Evolutionary conservation across 2,329 filamentous ascomycete genomes (phyloP), one percentile per base, ranked within the genome.

Genomic region (Dothiorella sarmentorum): DNA sequence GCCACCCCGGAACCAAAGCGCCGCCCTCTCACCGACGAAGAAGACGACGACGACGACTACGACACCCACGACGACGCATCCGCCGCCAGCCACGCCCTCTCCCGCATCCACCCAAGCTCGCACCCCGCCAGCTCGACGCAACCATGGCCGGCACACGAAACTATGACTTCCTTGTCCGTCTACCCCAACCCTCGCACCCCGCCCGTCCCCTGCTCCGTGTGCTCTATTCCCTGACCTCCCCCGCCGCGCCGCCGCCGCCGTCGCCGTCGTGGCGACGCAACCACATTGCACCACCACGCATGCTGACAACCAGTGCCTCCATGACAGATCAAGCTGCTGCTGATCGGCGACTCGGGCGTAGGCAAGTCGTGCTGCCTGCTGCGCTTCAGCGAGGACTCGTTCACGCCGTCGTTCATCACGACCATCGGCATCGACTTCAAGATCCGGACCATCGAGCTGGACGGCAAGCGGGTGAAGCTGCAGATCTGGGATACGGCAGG

Each of bases 401-500:
- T 96, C 80, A 97, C 92, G 56, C 92, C 92, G 42, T 96, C 91
- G 68, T 97, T 96, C 82, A 97, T 97, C 81, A 96, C 92, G 63
- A 99, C 94, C 63, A 99, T 99, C 77, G 94, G 94, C 67, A 97
- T 99, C 80, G 94, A 99, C 80, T 99, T 99, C 82, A 99, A 99
- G 84, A 99, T 99, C 74, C 86, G 94, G 66, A 99, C 94, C 65
- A 99, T 99, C 79, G 94, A 99, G 80, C 83, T 99, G 67, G 94
- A 99, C 78, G 93, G 93, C 74, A 99, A 99, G 85, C 85, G 93
- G 63, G 94, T 99, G 70, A 99, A 99, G 83, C 80, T 99, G 73
- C 94, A 99, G 81, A 99, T 99, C 78, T 99, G 94, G 94, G 94
- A 99, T 73, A 99, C 94, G 24, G 94, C 94, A 56, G 94, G 94